Conservation (phyloP, 2,329 filamentous ascomycete species). For the Neofusicoccum cordaticola region DNA sequence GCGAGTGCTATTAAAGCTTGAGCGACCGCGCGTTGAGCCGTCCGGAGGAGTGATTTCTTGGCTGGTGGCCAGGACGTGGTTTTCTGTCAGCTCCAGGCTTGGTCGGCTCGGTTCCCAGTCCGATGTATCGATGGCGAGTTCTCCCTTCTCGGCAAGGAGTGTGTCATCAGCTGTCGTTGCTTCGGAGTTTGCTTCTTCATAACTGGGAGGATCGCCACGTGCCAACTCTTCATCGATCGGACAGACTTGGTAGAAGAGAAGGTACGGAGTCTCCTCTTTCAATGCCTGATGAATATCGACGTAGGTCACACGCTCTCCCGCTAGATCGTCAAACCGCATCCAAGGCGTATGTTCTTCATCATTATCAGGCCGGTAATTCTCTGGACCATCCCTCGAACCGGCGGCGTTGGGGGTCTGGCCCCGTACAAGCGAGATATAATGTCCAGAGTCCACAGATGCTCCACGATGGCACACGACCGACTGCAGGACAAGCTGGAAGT, state of each 20-base stretch:
- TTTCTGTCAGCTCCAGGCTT: slow-evolving; percentile 22
- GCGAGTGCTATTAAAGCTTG: slow-evolving; percentile 36
- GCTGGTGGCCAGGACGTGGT: neutral
- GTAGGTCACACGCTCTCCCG: slow-evolving; percentile 65
- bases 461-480: slow-evolving; percentile 92
- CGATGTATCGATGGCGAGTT: slow-evolving; percentile 14
- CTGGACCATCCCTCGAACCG: slow-evolving; percentile 50
- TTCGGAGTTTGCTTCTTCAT: slow-evolving; percentile 38
- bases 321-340: slow-evolving; percentile 91
- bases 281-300: slow-evolving; percentile 77
- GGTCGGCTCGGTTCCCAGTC: slow-evolving; percentile 14
- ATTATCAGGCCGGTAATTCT: slow-evolving; percentile 26
- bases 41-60: neutral
- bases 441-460: slow-evolving; percentile 78
- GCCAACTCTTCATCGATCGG: slow-evolving; percentile 71
- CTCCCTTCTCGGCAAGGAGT: slow-evolving; percentile 11
- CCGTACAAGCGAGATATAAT: slow-evolving; percentile 84
- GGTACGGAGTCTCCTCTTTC: slow-evolving; percentile 84
- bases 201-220: slow-evolving; percentile 36
- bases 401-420: slow-evolving; percentile 58
- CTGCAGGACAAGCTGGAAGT: slow-evolving; percentile 89
- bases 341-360: slow-evolving; percentile 54
- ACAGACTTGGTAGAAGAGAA: slow-evolving; percentile 92
- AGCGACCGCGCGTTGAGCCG: slow-evolving; percentile 29
- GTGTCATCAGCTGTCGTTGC: neutral